Conservation (phyloP, 1,284 basidiomycete genomes). For the Neonothopanus nambi region DNA sequence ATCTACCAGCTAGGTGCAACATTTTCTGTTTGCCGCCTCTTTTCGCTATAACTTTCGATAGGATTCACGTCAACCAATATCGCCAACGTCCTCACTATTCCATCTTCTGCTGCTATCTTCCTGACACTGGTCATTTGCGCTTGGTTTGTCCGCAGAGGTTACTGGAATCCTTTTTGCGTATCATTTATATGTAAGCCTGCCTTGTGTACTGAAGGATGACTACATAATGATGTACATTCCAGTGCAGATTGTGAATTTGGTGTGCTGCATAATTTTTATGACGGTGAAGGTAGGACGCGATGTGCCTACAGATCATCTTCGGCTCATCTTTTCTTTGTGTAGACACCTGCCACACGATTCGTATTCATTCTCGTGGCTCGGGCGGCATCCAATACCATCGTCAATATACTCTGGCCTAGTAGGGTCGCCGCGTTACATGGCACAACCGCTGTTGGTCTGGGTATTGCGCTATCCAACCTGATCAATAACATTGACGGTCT, state of each 20-base stretch:
- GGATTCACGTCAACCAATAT: conserved; percentile 12
- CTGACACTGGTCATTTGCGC: conserved; percentile 9
- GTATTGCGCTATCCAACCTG: conserved; percentile 3
- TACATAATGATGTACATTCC: background rate
- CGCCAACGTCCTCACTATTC: conserved; percentile 15
- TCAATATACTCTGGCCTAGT: conserved; percentile 8
- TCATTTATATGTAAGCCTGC: conserved; percentile 5
- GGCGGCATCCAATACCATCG: conserved; percentile 4
- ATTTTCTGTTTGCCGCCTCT: too few species aligned
- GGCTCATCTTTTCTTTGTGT: background rate
- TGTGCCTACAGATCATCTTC: background rate
- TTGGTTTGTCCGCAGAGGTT: conserved; percentile 6
- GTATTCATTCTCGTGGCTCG: conserved; percentile 17
- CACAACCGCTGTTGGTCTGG: conserved; percentile 5
- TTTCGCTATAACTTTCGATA: background rate
- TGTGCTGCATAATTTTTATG: conserved; percentile 16
- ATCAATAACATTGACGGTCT: conserved; percentile 5
- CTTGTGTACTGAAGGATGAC: background rate
- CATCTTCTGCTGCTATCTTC: conserved; percentile 13
- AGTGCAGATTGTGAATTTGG: conserved; percentile 10
- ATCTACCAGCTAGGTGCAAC: conserved; percentile 20
- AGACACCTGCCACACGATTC: conserved; percentile 14
- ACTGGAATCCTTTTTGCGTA: conserved; percentile 15
- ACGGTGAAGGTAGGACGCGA: conserved; percentile 13
- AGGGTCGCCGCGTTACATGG: conserved; percentile 4